Percentiles rank a stretch among this genome's conserved stretches.
Evolutionary conservation across 768 basidiomycete genomes (phyloP).

Genomic region (Naganishia randhawae): DNA sequence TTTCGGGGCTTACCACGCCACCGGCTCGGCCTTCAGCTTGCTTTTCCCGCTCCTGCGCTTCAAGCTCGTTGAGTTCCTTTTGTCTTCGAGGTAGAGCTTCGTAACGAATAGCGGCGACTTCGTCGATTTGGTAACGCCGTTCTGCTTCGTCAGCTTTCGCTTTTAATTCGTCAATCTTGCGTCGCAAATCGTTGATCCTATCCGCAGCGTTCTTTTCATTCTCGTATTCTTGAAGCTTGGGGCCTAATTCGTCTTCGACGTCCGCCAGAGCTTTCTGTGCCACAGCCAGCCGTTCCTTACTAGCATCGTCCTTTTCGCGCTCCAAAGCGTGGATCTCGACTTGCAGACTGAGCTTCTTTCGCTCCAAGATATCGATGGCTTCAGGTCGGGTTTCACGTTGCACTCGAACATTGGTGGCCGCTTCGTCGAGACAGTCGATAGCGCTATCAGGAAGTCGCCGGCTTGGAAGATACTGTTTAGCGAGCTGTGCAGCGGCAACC

Average conservation of each 20-base stretch:
- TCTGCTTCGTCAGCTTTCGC: conserved; percentile 92
- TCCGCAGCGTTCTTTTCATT: conserved; percentile 77
- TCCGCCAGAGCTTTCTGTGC: conserved; percentile 77
- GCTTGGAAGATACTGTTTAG: conserved; percentile 75
- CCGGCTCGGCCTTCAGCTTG: conserved; percentile 53
- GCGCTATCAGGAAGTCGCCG: conserved; percentile 58
- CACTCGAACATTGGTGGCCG: conserved; percentile 76
- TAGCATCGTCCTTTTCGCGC: conserved; percentile 82
- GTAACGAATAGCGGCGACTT: conserved; percentile 69
- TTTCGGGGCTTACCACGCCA: conserved; percentile 68
- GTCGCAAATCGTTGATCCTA: conserved; percentile 69
- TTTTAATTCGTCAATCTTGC: conserved; percentile 82
- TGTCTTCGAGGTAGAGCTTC: conserved; percentile 88
- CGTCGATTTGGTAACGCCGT: conserved; percentile 61
- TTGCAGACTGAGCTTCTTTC: conserved; percentile 81
- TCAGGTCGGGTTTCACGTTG: conserved; percentile 93
- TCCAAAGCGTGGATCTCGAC: conserved; percentile 93
- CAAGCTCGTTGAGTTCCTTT: conserved; percentile 52
- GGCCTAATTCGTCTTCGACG: conserved; percentile 76
- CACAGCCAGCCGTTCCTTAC: conserved; percentile 70
- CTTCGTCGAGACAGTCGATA: conserved; percentile 88
- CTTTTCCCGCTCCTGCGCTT: conserved; percentile 70
- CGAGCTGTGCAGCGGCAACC: conserved; percentile 82
- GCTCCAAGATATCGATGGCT: conserved; percentile 83
- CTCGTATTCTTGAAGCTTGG: conserved; percentile 79